phyloP scores from a whole-genome alignment of 495 filamentous ascomycete species.

The Xanthoparmelia taractica region DNA sequence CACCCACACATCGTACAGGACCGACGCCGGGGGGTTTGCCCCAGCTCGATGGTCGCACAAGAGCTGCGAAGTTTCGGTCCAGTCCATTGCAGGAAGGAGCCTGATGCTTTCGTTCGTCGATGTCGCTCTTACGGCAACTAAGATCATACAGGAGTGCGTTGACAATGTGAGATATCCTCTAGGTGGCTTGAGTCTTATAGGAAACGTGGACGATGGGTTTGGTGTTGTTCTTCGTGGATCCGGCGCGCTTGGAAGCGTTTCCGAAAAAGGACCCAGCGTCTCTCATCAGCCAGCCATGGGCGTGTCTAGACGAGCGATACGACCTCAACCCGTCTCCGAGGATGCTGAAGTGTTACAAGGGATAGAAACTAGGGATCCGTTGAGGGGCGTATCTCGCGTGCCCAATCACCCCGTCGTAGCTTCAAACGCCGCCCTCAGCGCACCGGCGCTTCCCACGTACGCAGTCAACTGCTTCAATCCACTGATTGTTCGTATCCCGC shows the following conservation, averaged over 20 bases:
- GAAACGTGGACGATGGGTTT: neutral
- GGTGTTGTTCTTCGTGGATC: neutral
- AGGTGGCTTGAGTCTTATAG: neutral
- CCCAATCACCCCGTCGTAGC: neutral
- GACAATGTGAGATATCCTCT: neutral
- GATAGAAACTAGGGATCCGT: neutral
- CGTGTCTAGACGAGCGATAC: neutral
- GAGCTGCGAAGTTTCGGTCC: neutral
- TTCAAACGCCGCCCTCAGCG: neutral
- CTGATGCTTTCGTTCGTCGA: neutral
- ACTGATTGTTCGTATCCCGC: neutral
- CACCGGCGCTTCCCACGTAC: neutral
- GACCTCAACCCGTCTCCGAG: neutral
- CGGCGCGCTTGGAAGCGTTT: neutral
- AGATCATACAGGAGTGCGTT: neutral
- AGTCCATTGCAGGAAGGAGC: fast-evolving
- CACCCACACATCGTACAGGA: neutral
- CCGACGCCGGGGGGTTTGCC: neutral
- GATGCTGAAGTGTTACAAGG: neutral
- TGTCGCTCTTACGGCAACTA: neutral
- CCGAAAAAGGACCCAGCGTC: neutral
- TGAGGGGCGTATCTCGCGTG: neutral
- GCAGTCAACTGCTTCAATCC: neutral
- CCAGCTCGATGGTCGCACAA: neutral
- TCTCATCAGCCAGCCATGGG: neutral